phyloP scores from a whole-genome alignment of 805 yeast genomes.

The Cyberlindnera xylosilytica region DNA sequence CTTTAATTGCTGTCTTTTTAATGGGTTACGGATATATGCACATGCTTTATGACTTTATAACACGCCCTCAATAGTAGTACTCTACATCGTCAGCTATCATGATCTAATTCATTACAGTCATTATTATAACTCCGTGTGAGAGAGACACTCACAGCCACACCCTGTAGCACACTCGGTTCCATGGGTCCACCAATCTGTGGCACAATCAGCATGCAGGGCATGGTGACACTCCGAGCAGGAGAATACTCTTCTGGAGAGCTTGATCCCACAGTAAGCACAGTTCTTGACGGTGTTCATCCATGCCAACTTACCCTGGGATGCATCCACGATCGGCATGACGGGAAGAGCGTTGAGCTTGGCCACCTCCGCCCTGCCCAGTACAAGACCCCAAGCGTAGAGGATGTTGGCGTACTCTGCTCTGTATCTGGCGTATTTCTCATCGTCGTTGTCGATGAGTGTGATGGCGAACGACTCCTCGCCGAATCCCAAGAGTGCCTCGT shows the following conservation, averaged over 20 bases:
- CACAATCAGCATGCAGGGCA: conserved; percentile 74
- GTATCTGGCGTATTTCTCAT: conserved; percentile 31
- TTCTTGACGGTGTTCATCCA: conserved; percentile 33
- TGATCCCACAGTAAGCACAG: conserved; percentile 66
- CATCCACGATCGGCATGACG: conserved; percentile 28
- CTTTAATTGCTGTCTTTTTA: too few species aligned
- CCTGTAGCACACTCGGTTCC: conserved; percentile 72
- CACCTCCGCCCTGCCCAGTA: conserved; percentile 74
- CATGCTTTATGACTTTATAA: too few species aligned
- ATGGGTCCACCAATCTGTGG: conserved; percentile 71
- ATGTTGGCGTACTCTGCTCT: conserved; percentile 77
- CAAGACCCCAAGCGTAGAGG: conserved; percentile 79
- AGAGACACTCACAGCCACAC: conserved; percentile 71
- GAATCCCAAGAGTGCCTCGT: conserved; percentile 32
- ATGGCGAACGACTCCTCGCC: conserved; percentile 35
- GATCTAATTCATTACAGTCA: not conserved
- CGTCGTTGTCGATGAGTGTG: conserved; percentile 33
- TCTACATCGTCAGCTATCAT: too few species aligned
- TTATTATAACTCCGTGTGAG: not conserved
- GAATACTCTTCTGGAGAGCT: conserved; percentile 57
- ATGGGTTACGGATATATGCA: not conserved
- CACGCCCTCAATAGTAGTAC: too few species aligned
- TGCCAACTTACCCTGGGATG: conserved; percentile 31
- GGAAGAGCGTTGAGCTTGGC: conserved; percentile 58
- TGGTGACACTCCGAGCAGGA: conserved; percentile 78